Conservation (phyloP, 1,139 yeast species). For the Candida frijolesensis region DNA sequence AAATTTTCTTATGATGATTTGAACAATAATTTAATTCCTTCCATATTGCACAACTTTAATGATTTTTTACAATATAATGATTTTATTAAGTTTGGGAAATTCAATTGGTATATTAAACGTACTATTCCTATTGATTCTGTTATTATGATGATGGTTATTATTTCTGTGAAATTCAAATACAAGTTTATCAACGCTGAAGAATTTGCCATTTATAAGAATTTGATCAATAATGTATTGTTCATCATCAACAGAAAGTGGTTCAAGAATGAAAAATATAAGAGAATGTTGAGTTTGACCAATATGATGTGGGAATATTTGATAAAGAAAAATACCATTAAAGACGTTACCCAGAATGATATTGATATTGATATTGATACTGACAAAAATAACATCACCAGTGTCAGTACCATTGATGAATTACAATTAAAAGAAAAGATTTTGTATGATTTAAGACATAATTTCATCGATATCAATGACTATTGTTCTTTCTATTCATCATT, state of each 20-base stretch:
- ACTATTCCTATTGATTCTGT: conserved; percentile 64
- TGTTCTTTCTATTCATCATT: conserved; percentile 48
- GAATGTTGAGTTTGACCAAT: conserved; percentile 47
- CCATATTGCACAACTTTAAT: conserved; percentile 58
- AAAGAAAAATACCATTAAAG: conserved; percentile 25
- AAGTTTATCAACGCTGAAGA: conserved; percentile 40
- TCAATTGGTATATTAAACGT: conserved; percentile 62
- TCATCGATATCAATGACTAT: conserved; percentile 48
- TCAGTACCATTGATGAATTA: conserved; percentile 23
- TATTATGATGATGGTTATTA: conserved; percentile 52
- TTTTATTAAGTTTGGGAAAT: conserved; percentile 50
- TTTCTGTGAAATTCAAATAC: conserved; percentile 55
- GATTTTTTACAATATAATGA: conserved; percentile 54
- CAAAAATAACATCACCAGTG: neutral
- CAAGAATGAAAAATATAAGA: conserved; percentile 48
- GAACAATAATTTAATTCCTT: conserved; percentile 55
- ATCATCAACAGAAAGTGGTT: conserved; percentile 49
- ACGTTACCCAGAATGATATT: neutral
- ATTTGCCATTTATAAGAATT: conserved; percentile 36
- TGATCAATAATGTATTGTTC: conserved; percentile 46
- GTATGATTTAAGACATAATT: conserved; percentile 46
- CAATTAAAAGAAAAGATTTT: conserved; percentile 42
- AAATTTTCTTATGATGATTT: conserved; percentile 51
- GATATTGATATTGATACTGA: neutral
- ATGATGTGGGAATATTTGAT: conserved; percentile 48